Evolutionary conservation across 164 flowering plant species (phyloP).

Genomic region (Magnolia officinalis): DNA sequence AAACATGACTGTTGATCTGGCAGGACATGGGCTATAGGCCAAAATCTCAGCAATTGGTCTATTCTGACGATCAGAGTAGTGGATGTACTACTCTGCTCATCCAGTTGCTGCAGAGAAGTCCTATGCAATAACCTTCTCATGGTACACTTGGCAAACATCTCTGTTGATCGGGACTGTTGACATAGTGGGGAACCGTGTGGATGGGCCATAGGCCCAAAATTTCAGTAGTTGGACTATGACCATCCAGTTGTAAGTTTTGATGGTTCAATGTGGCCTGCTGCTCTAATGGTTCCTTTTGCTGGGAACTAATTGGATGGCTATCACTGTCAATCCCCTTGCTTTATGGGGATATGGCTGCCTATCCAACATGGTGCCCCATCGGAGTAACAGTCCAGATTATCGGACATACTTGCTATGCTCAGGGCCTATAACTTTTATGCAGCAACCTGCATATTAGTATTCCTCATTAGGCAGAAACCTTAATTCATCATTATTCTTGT

Average conservation of each 20-base stretch:
- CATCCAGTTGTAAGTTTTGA: background rate
- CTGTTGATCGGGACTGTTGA: too few species aligned
- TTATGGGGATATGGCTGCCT: background rate
- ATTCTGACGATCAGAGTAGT: too few species aligned
- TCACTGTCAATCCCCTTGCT: background rate
- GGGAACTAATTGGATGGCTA: background rate
- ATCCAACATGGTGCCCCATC: background rate
- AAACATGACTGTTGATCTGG: too few species aligned
- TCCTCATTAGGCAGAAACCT: background rate
- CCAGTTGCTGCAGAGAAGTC: too few species aligned
- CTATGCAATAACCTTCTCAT: too few species aligned
- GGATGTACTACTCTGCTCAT: too few species aligned
- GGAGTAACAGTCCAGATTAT: background rate
- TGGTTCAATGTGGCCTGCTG: background rate
- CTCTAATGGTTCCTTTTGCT: background rate
- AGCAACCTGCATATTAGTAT: background rate
- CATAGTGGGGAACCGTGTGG: background rate
- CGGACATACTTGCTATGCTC: background rate
- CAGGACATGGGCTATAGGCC: too few species aligned
- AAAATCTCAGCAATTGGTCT: too few species aligned
- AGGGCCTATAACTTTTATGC: background rate
- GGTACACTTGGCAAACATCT: too few species aligned
- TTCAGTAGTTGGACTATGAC: background rate
- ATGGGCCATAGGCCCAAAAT: background rate
- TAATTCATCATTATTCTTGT: background rate